Percentiles rank a stretch among this genome's conserved stretches.
Conservation (phyloP, 2,329 filamentous ascomycete genomes). For the Colletotrichum godetiae region DNA sequence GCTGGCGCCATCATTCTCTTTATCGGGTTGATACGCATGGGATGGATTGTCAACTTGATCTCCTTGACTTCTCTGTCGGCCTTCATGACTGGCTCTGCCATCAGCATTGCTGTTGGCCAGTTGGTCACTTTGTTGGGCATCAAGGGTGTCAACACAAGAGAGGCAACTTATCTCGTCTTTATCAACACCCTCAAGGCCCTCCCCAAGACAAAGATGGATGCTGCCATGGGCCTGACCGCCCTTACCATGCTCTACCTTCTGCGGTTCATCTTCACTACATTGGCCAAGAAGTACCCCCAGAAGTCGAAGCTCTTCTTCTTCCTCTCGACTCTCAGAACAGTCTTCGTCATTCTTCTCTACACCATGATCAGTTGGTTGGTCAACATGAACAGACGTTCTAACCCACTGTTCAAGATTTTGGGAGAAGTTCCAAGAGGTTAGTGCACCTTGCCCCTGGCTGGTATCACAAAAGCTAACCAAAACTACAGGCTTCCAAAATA, state of each 20-base stretch:
- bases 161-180: slow-evolving; percentile 82
- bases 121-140: slow-evolving; percentile 86
- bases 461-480: not conserved
- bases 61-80: slow-evolving; percentile 90
- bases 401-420: slow-evolving; percentile 80
- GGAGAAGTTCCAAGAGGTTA: slow-evolving; percentile 80
- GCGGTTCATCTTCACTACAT: slow-evolving; percentile 71
- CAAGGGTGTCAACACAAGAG: slow-evolving; percentile 78
- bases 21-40: slow-evolving; percentile 82
- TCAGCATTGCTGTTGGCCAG: slow-evolving; percentile 89
- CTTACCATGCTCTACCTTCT: slow-evolving; percentile 82
- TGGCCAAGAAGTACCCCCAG: slow-evolving; percentile 76
- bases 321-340: slow-evolving; percentile 87
- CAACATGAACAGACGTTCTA: slow-evolving; percentile 74
- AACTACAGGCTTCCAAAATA: slow-evolving; percentile 77
- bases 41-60: slow-evolving; percentile 94
- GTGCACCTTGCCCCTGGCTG: too few relatives aligned
- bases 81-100: slow-evolving; percentile 96
- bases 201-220: slow-evolving; percentile 76
- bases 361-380: slow-evolving; percentile 89
- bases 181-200: slow-evolving; percentile 85
- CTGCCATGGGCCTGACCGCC: slow-evolving; percentile 88
- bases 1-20: slow-evolving; percentile 80
- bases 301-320: slow-evolving; percentile 87
- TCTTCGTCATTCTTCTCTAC: slow-evolving; percentile 91